Conservation (phyloP, 2,329 filamentous ascomycete genomes). For the Alternaria sp. region DNA sequence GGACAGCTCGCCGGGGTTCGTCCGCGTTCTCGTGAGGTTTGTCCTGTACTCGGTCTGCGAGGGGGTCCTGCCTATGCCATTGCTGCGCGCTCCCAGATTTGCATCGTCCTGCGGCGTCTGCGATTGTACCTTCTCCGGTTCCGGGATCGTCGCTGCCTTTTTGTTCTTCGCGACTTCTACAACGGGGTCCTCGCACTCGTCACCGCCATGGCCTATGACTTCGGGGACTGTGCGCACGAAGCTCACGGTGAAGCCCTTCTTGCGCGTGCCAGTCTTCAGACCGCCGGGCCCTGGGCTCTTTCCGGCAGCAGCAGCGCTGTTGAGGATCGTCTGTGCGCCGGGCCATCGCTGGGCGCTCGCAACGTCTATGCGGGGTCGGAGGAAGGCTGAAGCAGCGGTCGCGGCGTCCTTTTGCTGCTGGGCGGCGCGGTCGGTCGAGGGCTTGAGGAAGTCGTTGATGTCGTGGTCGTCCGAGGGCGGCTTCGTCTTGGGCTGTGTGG, state of each 20-base stretch:
- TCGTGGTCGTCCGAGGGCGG: slow-evolving; percentile 45
- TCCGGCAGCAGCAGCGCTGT: slow-evolving; percentile 38
- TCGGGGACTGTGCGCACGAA: slow-evolving; percentile 77
- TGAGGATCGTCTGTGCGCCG: slow-evolving; percentile 53
- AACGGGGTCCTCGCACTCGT: slow-evolving; percentile 77
- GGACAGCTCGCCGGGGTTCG: slow-evolving; percentile 45
- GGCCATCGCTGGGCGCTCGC: slow-evolving; percentile 59
- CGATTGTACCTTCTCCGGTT: slow-evolving; percentile 22
- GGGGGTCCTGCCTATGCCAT: slow-evolving; percentile 36
- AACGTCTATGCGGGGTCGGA: slow-evolving; percentile 56
- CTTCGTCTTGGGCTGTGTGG: slow-evolving; percentile 37
- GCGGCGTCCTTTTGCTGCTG: slow-evolving; percentile 35
- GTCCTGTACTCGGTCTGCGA: slow-evolving; percentile 35
- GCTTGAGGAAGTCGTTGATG: slow-evolving; percentile 65
- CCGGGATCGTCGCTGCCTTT: slow-evolving; percentile 34
- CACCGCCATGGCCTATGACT: slow-evolving; percentile 89
- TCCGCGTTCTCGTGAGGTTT: slow-evolving; percentile 43
- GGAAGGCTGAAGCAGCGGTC: slow-evolving; percentile 34
- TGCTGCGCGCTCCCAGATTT: slow-evolving; percentile 32
- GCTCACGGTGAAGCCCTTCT: slow-evolving; percentile 74
- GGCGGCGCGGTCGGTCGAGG: slow-evolving; percentile 56
- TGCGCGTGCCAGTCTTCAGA: slow-evolving; percentile 49
- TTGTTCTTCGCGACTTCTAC: slow-evolving; percentile 72
- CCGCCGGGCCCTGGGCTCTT: slow-evolving; percentile 47
- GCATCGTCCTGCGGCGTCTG: slow-evolving; percentile 40